These are phyloP conservation scores for Cordyceps militaris DNA, from an alignment of 2,329 filamentous ascomycete species.

Conservation along the genomic window DNA sequence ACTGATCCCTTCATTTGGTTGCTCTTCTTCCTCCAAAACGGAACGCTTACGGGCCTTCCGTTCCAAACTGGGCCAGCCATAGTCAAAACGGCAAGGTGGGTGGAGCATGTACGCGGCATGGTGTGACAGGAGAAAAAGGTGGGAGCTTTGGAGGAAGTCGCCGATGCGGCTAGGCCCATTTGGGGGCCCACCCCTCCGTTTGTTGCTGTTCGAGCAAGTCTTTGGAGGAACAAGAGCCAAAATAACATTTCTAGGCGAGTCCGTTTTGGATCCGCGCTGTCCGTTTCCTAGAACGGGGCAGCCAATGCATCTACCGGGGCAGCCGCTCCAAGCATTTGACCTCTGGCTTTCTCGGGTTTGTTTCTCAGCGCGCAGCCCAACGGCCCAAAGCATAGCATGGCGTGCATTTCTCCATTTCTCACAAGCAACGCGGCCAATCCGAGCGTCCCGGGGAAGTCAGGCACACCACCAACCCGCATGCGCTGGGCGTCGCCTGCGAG, in stretches of 20 bases:
- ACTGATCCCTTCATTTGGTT: too few relatives aligned
- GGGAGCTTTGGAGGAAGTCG: neutral
- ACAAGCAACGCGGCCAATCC: neutral
- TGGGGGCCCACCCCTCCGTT: neutral
- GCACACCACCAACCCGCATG: neutral
- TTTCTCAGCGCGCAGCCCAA: neutral
- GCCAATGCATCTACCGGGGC: conserved; percentile 1
- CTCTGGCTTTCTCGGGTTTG: neutral
- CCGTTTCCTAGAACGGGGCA: neutral
- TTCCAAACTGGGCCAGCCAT: too few relatives aligned
- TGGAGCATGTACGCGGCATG: neutral
- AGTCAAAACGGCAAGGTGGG: too few relatives aligned
- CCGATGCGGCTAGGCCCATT: conserved; percentile 3
- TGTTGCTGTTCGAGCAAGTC: neutral
- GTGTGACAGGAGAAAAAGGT: neutral
- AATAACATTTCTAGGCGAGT: neutral
- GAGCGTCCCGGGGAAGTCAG: neutral
- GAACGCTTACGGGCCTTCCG: too few relatives aligned
- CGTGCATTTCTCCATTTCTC: neutral
- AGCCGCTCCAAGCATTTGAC: neutral
- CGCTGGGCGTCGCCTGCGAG: neutral
- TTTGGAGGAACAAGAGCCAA: neutral
- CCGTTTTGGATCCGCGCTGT: conserved; percentile 6
- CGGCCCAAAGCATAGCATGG: too few relatives aligned
- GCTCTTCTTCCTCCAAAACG: too few relatives aligned